Evolutionary conservation across 306 rosid species (phyloP).

Genomic region (Myrica gale): DNA sequence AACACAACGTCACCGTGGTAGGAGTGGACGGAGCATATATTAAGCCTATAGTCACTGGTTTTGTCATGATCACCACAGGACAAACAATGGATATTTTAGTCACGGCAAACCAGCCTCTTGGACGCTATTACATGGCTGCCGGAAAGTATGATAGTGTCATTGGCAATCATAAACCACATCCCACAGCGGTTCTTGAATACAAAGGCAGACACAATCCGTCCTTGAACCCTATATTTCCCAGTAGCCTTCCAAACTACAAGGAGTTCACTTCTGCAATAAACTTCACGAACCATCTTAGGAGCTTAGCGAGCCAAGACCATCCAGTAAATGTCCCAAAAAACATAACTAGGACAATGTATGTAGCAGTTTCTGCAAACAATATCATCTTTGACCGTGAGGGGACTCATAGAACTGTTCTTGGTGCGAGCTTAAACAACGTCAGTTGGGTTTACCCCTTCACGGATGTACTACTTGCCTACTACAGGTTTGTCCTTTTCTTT

Average conservation of each 20-base stretch:
- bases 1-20: constrained; percentile 45
- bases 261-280: constrained; percentile 9
- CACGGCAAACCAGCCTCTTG: constrained; percentile 35
- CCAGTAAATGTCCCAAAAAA: constrained; percentile 26
- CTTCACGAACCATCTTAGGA: constrained; percentile 6
- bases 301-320: constrained; percentile 24
- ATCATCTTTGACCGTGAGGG: constrained; percentile 5
- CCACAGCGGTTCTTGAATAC: constrained; percentile 26
- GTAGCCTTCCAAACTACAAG: neutral
- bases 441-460: constrained; percentile 22
- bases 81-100: constrained; percentile 48
- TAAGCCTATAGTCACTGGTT: constrained; percentile 29
- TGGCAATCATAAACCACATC: neutral
- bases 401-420: neutral
- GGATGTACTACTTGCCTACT: constrained; percentile 29
- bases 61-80: constrained; percentile 49
- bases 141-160: neutral
- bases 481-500: constrained; percentile 4
- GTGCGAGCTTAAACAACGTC: constrained; percentile 32
- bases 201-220: constrained; percentile 12
- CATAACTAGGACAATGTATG: constrained; percentile 6
- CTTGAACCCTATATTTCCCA: neutral
- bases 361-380: constrained; percentile 15
- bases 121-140: constrained; percentile 48
- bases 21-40: constrained; percentile 37